Evolutionary conservation across 345 rosid species (phyloP), one percentile per base, ranked within the genome.

Genomic region (Populus alba): DNA sequence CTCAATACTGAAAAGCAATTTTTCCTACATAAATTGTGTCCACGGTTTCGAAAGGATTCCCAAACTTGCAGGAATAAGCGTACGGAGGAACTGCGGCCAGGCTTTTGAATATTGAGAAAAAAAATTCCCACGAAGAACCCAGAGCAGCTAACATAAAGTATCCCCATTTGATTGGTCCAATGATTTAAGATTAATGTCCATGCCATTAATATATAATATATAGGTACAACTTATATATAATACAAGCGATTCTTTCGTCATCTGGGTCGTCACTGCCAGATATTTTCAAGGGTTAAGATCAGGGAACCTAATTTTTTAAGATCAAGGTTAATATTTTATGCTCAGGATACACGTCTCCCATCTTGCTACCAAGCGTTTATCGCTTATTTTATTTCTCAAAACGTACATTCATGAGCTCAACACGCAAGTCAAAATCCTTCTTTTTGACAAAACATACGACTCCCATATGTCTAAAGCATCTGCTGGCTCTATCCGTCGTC

Each of bases 231-330:
- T 20, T 27, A 76, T 70, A 76, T 70, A 74, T 66, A 81, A 72
- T 68, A 76, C 18, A 41, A 12, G 68, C 22, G 70, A 22, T 43
- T 8, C 66, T 83, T 81, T 80, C 88, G 90, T 87, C 90, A 87
- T 79, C 80, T 59, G 55, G 83, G 76, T 70, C 88, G 90, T 87
- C 90, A 85, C 29, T 22, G 1, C 55, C 38, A 7, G 8, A 10
- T 7, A 22, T 33, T 75, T 49, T 70, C 25, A 1, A 27, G 6
- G 45, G 39, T 10, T 27, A 29, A 5, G 18, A 59, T 59, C 41
- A 68, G 68, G 66, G 63, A 15, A 39, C 15, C 17, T 66, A 17
- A 3, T 66, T 5, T 43, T 29, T 29, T 38, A 41, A 55, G 8
- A n/a, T 53, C 22, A n/a, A 6, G 38, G 68, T 3, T 2, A 86